These are phyloP conservation scores for Lactifluus pinguis DNA, from an alignment of 768 basidiomycete genomes.

Conservation along the genomic window DNA sequence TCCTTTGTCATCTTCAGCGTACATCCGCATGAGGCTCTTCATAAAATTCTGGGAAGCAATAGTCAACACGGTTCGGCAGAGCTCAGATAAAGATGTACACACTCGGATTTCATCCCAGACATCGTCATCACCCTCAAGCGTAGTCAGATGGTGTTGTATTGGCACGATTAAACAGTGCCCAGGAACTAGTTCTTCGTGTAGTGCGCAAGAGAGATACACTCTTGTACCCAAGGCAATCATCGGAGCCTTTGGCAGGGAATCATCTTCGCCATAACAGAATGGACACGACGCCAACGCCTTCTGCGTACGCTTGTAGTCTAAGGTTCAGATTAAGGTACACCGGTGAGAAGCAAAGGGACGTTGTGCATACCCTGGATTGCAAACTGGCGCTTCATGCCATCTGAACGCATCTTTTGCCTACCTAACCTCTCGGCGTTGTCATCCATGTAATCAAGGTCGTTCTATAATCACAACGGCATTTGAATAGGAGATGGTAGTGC, in stretches of 20 bases:
- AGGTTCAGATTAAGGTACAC: background rate
- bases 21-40: slow-evolving; percentile 97
- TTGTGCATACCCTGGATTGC: slow-evolving; percentile 74
- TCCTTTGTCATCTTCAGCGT: slow-evolving; percentile 84
- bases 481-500: background rate
- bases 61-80: background rate
- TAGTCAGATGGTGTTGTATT: slow-evolving; percentile 85
- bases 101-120: slow-evolving; percentile 97
- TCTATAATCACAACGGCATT: slow-evolving; percentile 32
- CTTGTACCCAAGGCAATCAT: slow-evolving; percentile 87
- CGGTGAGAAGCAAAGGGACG: background rate
- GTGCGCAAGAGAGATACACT: slow-evolving; percentile 83
- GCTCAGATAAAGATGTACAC: slow-evolving; percentile 23
- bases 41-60: slow-evolving; percentile 49
- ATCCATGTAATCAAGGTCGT: slow-evolving; percentile 90
- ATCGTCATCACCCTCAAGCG: slow-evolving; percentile 92
- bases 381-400: slow-evolving; percentile 94
- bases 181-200: slow-evolving; percentile 76
- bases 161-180: slow-evolving; percentile 96
- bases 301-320: slow-evolving; percentile 94
- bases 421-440: slow-evolving; percentile 93
- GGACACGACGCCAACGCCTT: slow-evolving; percentile 77
- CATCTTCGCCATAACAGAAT: slow-evolving; percentile 91
- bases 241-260: slow-evolving; percentile 78
- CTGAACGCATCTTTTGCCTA: slow-evolving; percentile 90